Percentiles rank a stretch among this genome's conserved stretches.
These are phyloP conservation scores for Choiromyces venosus DNA, from an alignment of 495 filamentous ascomycete genomes.

Conservation along the genomic window DNA sequence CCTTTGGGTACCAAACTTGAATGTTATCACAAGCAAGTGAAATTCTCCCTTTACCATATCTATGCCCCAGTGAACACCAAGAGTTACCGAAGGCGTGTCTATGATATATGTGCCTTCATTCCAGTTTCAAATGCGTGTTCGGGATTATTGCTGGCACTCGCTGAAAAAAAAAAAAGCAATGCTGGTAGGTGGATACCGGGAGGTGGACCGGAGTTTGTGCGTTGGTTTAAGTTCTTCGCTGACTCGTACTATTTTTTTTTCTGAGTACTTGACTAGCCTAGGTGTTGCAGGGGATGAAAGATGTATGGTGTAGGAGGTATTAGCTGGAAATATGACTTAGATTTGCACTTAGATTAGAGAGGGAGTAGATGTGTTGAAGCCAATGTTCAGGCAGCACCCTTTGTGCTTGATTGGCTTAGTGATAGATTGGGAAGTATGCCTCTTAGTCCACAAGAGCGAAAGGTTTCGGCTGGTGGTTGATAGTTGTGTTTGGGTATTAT, in stretches of 20 bases:
- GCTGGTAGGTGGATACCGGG: neutral
- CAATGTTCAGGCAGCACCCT: neutral
- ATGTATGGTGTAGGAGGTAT: neutral
- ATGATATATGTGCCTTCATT: neutral
- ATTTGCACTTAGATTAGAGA: neutral
- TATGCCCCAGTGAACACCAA: neutral
- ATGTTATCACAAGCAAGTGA: neutral
- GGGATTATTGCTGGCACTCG: neutral
- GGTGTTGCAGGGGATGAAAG: neutral
- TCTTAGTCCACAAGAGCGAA: neutral
- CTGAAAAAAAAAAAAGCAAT: neutral
- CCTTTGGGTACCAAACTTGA: neutral
- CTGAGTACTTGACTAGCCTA: neutral
- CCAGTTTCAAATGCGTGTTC: neutral
- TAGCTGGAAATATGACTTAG: no score
- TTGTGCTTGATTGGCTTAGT: neutral
- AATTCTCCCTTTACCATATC: neutral
- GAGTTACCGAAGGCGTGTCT: neutral
- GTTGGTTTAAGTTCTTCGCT: no score
- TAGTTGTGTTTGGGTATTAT: neutral
- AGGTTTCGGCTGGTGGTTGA: neutral
- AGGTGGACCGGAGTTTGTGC: neutral
- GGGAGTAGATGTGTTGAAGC: neutral
- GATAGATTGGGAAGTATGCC: neutral
- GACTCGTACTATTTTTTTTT: no score